Conservation (phyloP, 495 filamentous ascomycete species). For the Penicillium angulare region DNA sequence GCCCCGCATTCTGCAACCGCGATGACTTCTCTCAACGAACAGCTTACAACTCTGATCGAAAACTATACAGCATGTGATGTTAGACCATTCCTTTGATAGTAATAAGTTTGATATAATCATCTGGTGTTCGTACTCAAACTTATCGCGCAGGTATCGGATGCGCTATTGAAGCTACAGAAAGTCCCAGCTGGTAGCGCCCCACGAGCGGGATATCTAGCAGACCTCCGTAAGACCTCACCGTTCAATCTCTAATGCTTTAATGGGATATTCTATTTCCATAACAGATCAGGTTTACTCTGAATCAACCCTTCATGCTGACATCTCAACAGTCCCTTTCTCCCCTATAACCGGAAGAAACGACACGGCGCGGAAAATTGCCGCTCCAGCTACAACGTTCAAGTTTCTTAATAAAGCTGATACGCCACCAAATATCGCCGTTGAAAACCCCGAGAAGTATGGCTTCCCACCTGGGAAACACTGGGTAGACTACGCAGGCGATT, state of each 20-base stretch:
- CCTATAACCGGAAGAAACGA: slow-evolving; percentile 31
- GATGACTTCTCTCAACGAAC: slow-evolving; percentile 33
- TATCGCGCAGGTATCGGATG: slow-evolving; percentile 55
- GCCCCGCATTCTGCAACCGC: slow-evolving; percentile 12
- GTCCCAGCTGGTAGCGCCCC: slow-evolving; percentile 30
- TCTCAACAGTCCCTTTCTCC: slow-evolving; percentile 29
- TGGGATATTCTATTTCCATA: no score
- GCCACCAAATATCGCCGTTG: slow-evolving; percentile 20
- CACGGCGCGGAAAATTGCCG: slow-evolving; percentile 44
- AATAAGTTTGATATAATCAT: background rate
- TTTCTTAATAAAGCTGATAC: slow-evolving; percentile 51
- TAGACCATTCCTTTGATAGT: slow-evolving; percentile 1
- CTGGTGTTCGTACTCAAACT: background rate
- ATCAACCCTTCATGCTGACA: slow-evolving; percentile 2
- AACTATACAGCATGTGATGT: slow-evolving; percentile 53
- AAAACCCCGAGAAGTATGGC: slow-evolving; percentile 27
- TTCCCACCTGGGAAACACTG: slow-evolving; percentile 53
- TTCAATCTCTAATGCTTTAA: background rate
- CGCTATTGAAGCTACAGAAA: slow-evolving; percentile 58
- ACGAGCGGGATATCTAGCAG: slow-evolving; percentile 59
- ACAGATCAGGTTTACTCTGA: no score
- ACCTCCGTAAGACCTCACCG: slow-evolving; percentile 47
- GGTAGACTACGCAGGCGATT: slow-evolving; percentile 50
- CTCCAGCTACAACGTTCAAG: slow-evolving; percentile 62
- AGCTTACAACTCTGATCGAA: slow-evolving; percentile 30